A percentile compares a stretch with the other conserved stretches of the same genome.
phyloP scores from a whole-genome alignment of 2,329 filamentous ascomycete genomes.

The Trichoderma aggressivum region DNA sequence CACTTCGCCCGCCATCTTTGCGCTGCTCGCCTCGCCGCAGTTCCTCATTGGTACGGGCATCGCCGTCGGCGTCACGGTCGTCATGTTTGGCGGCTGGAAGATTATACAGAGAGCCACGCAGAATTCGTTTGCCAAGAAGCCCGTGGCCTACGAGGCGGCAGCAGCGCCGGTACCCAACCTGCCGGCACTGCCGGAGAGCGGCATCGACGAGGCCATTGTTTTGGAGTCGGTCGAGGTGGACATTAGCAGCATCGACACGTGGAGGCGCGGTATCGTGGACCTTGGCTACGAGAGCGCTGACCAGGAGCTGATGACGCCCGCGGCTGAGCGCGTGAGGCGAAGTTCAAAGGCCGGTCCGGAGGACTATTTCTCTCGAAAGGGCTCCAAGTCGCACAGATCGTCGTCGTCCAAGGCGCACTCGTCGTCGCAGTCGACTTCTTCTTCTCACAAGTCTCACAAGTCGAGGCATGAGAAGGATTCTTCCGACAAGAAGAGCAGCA shows the following conservation, averaged over 20 bases:
- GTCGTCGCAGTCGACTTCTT: constrained; percentile 22
- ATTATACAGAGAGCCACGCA: constrained; percentile 82
- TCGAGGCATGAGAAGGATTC: constrained; percentile 28
- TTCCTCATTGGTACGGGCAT: constrained; percentile 91
- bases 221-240: constrained; percentile 56
- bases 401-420: constrained; percentile 27
- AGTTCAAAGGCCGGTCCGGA: constrained; percentile 31
- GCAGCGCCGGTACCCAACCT: constrained; percentile 23
- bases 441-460: constrained; percentile 27
- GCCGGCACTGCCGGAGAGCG: constrained; percentile 32
- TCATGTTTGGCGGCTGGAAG: constrained; percentile 95
- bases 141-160: constrained; percentile 29
- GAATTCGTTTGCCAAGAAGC: constrained; percentile 29
- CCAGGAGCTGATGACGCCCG: constrained; percentile 55
- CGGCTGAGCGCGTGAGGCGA: constrained; percentile 44
- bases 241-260: constrained; percentile 56
- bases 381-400: constrained; percentile 32
- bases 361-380: constrained; percentile 38
- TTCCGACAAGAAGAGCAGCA: constrained; percentile 22
- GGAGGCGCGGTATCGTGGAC: constrained; percentile 53
- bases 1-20: constrained; percentile 80
- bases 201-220: constrained; percentile 53
- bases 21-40: constrained; percentile 81
- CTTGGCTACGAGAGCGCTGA: constrained; percentile 47
- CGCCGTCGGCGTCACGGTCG: constrained; percentile 87